Percentiles rank a stretch among this genome's conserved stretches.
Conservation (phyloP, 164 flowering plant genomes). For the Liquidambar formosana region DNA sequence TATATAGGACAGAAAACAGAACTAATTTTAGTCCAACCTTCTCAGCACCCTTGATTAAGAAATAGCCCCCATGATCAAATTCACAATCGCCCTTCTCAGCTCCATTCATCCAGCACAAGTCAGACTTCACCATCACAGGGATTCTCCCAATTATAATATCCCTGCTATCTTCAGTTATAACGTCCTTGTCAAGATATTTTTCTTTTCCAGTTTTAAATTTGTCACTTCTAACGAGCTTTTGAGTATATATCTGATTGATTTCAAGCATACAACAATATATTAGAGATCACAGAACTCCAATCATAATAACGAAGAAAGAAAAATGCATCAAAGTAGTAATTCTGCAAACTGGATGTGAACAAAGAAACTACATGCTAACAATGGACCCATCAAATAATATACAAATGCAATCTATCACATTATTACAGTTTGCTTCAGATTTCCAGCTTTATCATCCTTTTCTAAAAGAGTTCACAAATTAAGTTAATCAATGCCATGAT, state of each 20-base stretch:
- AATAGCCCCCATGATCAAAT: constrained; percentile 93
- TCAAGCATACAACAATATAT: background rate
- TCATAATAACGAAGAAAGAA: background rate
- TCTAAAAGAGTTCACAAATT: background rate
- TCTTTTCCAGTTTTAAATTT: constrained; percentile 85
- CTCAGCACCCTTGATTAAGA: constrained; percentile 88
- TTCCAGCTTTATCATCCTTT: background rate
- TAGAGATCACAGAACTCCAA: too few species aligned
- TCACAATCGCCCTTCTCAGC: constrained; percentile 68
- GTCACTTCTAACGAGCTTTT: constrained; percentile 56
- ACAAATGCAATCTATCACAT: background rate
- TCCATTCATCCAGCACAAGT: constrained; percentile 72
- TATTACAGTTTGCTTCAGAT: background rate
- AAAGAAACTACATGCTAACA: background rate
- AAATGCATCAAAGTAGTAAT: background rate
- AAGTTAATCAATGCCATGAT: background rate
- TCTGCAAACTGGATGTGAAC: background rate
- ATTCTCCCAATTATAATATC: constrained; percentile 68
- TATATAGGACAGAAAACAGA: background rate
- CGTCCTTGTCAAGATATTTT: constrained; percentile 39
- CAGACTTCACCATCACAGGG: constrained; percentile 96
- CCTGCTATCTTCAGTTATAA: constrained; percentile 32
- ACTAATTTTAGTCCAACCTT: constrained; percentile 47
- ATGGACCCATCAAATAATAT: background rate
- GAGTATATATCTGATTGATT: constrained; percentile 59